Conservation (phyloP, 768 basidiomycete species). For the Suillus alpinus region DNA sequence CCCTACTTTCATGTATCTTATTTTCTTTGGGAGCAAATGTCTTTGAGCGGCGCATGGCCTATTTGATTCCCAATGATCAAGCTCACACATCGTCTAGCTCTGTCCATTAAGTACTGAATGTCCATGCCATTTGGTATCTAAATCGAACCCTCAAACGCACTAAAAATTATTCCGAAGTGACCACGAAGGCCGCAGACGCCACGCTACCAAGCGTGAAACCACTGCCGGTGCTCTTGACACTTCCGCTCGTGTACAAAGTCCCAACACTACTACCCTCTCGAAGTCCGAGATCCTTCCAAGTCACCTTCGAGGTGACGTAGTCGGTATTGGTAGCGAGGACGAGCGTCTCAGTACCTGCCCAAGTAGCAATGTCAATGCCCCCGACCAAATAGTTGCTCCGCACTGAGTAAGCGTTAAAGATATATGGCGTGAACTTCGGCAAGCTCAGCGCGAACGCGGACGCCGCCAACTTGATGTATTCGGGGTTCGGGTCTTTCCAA, state of each 20-base stretch:
- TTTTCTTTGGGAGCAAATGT: background rate
- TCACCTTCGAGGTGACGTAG: constrained; percentile 34
- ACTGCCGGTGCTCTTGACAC: background rate
- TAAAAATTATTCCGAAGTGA: background rate
- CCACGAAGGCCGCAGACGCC: constrained; percentile 20
- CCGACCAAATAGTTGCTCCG: constrained; percentile 39
- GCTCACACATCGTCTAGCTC: background rate
- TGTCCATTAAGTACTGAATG: background rate
- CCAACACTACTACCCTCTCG: background rate
- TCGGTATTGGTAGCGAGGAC: constrained; percentile 53
- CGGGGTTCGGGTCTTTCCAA: constrained; percentile 52
- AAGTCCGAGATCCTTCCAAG: constrained; percentile 29
- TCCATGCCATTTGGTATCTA: background rate
- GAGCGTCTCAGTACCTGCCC: constrained; percentile 43
- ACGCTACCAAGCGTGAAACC: constrained; percentile 25
- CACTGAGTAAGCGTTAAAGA: constrained; percentile 40
- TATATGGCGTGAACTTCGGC: constrained; percentile 43
- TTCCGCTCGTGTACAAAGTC: constrained; percentile 17
- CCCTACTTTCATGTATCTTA: background rate
- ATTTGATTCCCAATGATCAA: background rate
- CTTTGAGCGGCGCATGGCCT: background rate
- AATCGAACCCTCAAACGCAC: background rate
- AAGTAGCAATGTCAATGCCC: constrained; percentile 50
- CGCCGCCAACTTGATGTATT: constrained; percentile 51
- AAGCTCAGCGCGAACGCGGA: constrained; percentile 47